phyloP scores from a whole-genome alignment of 78 protist genomes.

The Dictyostelium discoideum region DNA sequence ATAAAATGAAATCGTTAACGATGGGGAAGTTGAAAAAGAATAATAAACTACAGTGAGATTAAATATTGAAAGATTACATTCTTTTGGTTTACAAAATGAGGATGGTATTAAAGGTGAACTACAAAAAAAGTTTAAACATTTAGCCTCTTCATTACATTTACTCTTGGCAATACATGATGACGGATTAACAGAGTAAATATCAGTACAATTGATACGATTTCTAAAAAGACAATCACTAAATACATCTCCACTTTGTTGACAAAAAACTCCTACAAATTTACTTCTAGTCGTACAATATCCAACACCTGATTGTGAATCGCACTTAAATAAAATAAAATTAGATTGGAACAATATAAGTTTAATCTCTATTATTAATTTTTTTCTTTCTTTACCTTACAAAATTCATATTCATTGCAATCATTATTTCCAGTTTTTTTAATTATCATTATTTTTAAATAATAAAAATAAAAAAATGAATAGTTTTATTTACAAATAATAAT shows the following conservation, averaged over 20 bases:
- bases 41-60: not conserved
- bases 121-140: constrained; percentile 1
- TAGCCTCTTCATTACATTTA: not conserved
- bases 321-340: not conserved
- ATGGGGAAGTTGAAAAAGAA: not conserved
- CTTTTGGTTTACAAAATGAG: not conserved
- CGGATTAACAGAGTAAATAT: not conserved
- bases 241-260: not conserved
- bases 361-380: too few species aligned
- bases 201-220: not conserved
- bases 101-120: not conserved
- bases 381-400: not conserved
- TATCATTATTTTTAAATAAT: not conserved
- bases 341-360: too few species aligned
- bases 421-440: not conserved
- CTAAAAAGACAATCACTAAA: not conserved
- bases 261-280: not conserved
- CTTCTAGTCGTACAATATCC: constrained; percentile 16
- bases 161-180: not conserved
- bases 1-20: not conserved
- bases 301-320: constrained; percentile 25
- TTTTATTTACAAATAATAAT: too few species aligned
- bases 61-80: constrained; percentile 13
- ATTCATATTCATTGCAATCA: constrained; percentile 6
- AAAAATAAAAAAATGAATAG: too few species aligned